Evolutionary conservation across 352 stramenopile species (phyloP), one percentile per base, ranked within the genome.

Genomic region (Globisporangium paroecandrum): DNA sequence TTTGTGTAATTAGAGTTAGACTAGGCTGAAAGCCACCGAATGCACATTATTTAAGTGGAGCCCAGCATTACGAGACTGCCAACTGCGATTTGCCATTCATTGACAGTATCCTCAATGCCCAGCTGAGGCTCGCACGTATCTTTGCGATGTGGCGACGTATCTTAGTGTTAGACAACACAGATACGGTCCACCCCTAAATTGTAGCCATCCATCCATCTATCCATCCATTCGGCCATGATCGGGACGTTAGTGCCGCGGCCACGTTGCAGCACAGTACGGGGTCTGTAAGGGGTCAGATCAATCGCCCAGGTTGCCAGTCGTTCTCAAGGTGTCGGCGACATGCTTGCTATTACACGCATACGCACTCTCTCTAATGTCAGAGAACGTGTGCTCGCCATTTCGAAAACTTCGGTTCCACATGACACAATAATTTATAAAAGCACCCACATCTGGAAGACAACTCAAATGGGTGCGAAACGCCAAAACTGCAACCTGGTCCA

Each of bases 401-500:
- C 12, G 15, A 18, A 15, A 46, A 15, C 15, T 15, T 6, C 4
- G 12, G 10, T 46, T 47, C 38, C 38, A 20, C 13, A 47, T 47
- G 3, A 20, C 1, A 20, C 18, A 47, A 8, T 47, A 15, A 20
- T 47, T 47, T 20, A 18, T 20, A 20, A 5, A 47, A 13, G 1
- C 38, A n/a, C 51, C 51, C 53, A 58, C 25, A 38, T 58, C 9
- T 15, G 3, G 10, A 12, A 32, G 15, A n/a, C 18, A 27, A 22
- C 12, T 47, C 12, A 20, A 15, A 47, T 47, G 38, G 47, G 5
- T 58, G 10, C 25, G n/a, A 58, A 58, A 58, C 53, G 53, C 13
- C 25, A 58, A 58, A 58, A 24, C 25, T 34, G 54, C 47, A 55
- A 55, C 47, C 47, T 29, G 20, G n/a, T 55, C 20, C 47, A 27